Conservation (phyloP, 176 grass and related monocot genomes). For the Eremochloa ophiuroides region DNA sequence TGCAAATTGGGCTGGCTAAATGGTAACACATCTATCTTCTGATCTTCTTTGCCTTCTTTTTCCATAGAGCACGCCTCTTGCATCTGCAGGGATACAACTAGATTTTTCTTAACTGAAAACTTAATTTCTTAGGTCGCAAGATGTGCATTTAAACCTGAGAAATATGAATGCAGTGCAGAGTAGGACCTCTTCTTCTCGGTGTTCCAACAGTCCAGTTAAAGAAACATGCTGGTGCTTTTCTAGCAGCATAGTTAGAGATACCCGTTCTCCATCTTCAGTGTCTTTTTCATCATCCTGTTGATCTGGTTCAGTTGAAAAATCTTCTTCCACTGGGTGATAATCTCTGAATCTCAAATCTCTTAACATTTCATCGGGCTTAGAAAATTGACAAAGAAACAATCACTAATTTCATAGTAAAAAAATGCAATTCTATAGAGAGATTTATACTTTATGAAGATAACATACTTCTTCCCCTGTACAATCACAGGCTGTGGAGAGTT, state of each 20-base stretch:
- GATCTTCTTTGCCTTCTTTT: conserved; percentile 29
- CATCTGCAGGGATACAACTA: conserved; percentile 31
- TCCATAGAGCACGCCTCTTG: conserved; percentile 22
- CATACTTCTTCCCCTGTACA: conserved; percentile 60
- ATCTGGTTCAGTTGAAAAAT: conserved; percentile 31
- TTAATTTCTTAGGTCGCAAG: background rate
- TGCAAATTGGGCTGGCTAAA: conserved; percentile 33
- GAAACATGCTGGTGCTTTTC: conserved; percentile 27
- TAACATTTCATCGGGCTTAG: conserved; percentile 47
- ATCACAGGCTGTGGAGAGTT: conserved; percentile 33
- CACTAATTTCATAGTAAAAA: conserved; percentile 14
- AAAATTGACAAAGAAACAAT: conserved; percentile 13
- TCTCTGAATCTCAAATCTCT: conserved; percentile 48
- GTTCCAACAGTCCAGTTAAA: conserved; percentile 33
- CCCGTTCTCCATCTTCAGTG: background rate
- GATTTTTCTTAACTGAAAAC: background rate
- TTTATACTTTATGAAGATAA: background rate
- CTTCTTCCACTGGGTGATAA: conserved; percentile 40
- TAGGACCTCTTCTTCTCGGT: conserved; percentile 42
- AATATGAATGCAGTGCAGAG: conserved; percentile 1
- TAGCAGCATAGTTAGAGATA: conserved; percentile 24
- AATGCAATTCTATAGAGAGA: background rate
- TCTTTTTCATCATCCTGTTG: conserved; percentile 13
- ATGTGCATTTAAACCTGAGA: background rate
- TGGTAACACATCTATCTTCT: conserved; percentile 29